Conservation (phyloP, 495 filamentous ascomycete species). For the Xylaria longipes region DNA sequence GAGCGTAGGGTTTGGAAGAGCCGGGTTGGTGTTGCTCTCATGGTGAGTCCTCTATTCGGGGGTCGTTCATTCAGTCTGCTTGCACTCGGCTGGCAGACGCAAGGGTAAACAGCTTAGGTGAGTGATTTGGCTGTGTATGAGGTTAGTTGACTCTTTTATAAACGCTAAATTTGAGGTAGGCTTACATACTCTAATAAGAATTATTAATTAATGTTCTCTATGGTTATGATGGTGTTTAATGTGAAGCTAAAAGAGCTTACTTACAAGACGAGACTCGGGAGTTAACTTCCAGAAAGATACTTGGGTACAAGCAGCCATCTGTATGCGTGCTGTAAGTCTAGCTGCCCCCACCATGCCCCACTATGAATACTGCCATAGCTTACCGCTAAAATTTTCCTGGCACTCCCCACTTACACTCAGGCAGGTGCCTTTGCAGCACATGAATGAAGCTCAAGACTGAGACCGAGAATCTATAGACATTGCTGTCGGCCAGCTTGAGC, state of each 20-base stretch:
- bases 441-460: background rate
- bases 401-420: constrained; percentile 21
- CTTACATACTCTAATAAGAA: background rate
- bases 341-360: background rate
- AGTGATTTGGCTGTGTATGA: background rate
- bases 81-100: too few species aligned
- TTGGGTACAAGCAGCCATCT: background rate
- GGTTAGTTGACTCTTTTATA: background rate
- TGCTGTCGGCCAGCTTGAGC: background rate
- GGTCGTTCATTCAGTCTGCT: too few species aligned
- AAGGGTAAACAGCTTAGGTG: background rate
- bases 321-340: background rate
- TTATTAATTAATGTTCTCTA: background rate
- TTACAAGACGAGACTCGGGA: background rate
- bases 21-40: constrained; percentile 54
- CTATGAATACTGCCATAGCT: constrained; percentile 44
- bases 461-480: background rate
- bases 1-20: constrained; percentile 68
- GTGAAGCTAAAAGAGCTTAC: background rate
- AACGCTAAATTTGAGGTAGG: background rate
- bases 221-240: background rate
- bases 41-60: too few species aligned
- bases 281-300: background rate
- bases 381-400: constrained; percentile 57
- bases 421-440: background rate